These are phyloP conservation scores for Pharnaceum exiguum DNA, from an alignment of 148 eudicot genomes.

Conservation along the genomic window DNA sequence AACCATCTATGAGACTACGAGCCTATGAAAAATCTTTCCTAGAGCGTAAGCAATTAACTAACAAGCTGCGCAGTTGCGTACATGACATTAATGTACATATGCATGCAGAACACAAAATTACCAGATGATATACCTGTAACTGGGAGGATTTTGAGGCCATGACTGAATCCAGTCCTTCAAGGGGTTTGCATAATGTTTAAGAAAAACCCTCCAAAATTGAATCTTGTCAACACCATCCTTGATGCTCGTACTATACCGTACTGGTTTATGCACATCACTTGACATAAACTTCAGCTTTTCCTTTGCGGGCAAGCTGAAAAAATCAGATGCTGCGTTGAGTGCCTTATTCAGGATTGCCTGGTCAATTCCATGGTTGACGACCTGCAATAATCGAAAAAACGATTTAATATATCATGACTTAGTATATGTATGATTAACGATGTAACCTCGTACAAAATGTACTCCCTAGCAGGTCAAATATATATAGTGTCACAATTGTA, in stretches of 20 bases:
- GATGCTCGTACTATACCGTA: conserved; percentile 50
- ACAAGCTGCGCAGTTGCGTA: too few species aligned
- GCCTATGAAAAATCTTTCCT: too few species aligned
- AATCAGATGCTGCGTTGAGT: conserved; percentile 29
- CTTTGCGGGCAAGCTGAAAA: conserved; percentile 36
- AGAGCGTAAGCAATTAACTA: too few species aligned
- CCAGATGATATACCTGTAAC: conserved; percentile 33
- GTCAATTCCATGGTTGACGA: conserved; percentile 55
- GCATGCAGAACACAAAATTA: background rate
- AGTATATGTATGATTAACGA: background rate
- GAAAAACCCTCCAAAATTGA: conserved; percentile 61
- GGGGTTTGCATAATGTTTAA: conserved; percentile 69
- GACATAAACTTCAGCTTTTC: conserved; percentile 53
- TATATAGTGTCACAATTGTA: too few species aligned
- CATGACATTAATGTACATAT: too few species aligned
- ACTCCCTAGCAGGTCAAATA: too few species aligned
- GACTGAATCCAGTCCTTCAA: conserved; percentile 41
- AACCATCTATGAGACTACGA: too few species aligned
- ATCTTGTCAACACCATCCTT: conserved; percentile 58
- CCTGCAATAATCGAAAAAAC: conserved; percentile 12
- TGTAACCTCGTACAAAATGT: background rate
- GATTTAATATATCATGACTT: background rate
- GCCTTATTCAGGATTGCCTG: conserved; percentile 42
- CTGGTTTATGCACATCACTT: conserved; percentile 53
- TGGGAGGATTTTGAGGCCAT: conserved; percentile 62